Percentiles rank a stretch among this genome's conserved stretches.
Conservation (phyloP, 805 yeast species). For the Wickerhamomyces strasburgensis region DNA sequence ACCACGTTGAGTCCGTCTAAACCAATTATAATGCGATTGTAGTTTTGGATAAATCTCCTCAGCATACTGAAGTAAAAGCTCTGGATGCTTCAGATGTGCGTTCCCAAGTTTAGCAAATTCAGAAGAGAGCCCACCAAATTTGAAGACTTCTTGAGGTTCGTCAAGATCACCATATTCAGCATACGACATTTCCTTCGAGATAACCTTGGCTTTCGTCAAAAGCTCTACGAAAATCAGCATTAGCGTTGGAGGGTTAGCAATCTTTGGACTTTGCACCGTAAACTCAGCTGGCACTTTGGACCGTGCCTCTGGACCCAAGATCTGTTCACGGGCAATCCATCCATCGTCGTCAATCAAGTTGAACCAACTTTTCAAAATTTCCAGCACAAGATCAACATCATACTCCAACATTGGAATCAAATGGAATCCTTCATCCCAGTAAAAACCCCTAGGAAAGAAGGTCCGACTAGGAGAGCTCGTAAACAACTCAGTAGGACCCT, state of each 20-base stretch:
- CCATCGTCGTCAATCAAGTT: slow-evolving; percentile 81
- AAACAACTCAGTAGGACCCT: slow-evolving; percentile 75
- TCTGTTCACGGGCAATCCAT: slow-evolving; percentile 96
- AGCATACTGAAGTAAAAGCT: slow-evolving; percentile 54
- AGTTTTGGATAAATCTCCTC: slow-evolving; percentile 69
- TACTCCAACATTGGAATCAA: slow-evolving; percentile 74
- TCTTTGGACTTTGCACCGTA: slow-evolving; percentile 77
- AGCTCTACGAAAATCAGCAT: slow-evolving; percentile 65
- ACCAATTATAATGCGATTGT: slow-evolving; percentile 78
- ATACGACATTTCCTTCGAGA: slow-evolving; percentile 7
- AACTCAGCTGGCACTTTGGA: slow-evolving; percentile 81
- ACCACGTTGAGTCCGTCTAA: slow-evolving; percentile 76
- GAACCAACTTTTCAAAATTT: slow-evolving; percentile 86
- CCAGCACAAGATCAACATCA: slow-evolving; percentile 77
- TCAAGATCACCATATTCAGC: slow-evolving; percentile 25
- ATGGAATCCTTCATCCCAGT: slow-evolving; percentile 99
- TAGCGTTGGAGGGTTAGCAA: slow-evolving; percentile 94
- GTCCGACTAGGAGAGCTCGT: slow-evolving; percentile 89
- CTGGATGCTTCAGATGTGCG: slow-evolving; percentile 53
- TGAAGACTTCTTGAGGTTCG: slow-evolving; percentile 27
- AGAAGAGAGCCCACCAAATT: slow-evolving; percentile 22
- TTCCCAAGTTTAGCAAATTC: slow-evolving; percentile 36
- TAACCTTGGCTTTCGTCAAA: slow-evolving; percentile 39
- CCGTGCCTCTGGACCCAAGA: slow-evolving; percentile 87
- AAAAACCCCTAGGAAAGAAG: slow-evolving; percentile 93